Conservation (phyloP, 148 eudicot species). For the Euryodendron excelsum region DNA sequence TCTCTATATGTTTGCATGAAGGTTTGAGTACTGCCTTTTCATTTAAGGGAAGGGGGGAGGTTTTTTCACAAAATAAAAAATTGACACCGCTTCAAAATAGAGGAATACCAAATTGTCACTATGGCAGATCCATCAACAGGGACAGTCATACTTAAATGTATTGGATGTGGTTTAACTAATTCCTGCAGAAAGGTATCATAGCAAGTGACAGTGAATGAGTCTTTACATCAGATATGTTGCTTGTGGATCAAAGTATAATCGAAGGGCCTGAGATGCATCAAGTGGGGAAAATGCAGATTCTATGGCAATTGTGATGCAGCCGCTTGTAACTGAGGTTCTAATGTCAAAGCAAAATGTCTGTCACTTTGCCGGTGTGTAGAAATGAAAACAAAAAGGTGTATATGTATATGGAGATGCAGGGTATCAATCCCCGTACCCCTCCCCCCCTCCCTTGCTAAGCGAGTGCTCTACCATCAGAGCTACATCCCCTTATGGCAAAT, state of each 20-base stretch:
- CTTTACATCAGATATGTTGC: neutral
- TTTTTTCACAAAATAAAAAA: too few relatives aligned
- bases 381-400: neutral
- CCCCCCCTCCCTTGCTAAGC: conserved; percentile 99
- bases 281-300: neutral
- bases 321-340: neutral
- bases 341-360: too few relatives aligned
- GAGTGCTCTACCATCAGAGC: conserved; percentile 99
- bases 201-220: conserved; percentile 8
- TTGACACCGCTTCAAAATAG: too few relatives aligned
- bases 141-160: conserved; percentile 76
- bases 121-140: conserved; percentile 72
- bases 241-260: neutral
- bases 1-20: too few relatives aligned
- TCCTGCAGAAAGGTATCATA: conserved; percentile 72
- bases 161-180: conserved; percentile 83
- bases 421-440: conserved; percentile 99
- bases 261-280: neutral
- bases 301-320: neutral
- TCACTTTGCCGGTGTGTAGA: too few relatives aligned
- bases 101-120: too few relatives aligned
- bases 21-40: too few relatives aligned
- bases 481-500: conserved; percentile 58
- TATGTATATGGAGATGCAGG: conserved; percentile 79
- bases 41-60: too few relatives aligned